A percentile compares a stretch with the other conserved stretches of the same genome.
phyloP scores from a whole-genome alignment of 495 filamentous ascomycete species.

The Pseudomonodictys pantanalensis region DNA sequence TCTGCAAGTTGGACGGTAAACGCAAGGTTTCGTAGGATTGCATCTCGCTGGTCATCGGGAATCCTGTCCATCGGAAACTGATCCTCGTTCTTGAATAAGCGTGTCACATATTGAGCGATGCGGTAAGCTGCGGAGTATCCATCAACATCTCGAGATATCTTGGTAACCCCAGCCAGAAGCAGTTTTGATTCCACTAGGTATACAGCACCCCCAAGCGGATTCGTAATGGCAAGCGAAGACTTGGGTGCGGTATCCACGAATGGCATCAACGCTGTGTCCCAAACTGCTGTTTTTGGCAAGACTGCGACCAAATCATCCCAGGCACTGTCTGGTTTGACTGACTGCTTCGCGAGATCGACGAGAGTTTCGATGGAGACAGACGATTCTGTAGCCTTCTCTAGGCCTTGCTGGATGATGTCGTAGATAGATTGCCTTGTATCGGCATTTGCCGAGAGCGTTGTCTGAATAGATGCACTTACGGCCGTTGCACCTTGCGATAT shows the following conservation, averaged over 20 bases:
- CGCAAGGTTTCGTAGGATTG: slow-evolving; percentile 48
- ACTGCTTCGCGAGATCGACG: slow-evolving; percentile 50
- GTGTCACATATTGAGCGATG: slow-evolving; percentile 64
- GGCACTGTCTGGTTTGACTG: slow-evolving; percentile 45
- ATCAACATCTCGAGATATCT: slow-evolving; percentile 56
- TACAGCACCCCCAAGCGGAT: slow-evolving; percentile 65
- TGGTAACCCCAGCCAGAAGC: not conserved
- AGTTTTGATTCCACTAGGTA: slow-evolving; percentile 54
- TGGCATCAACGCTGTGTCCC: slow-evolving; percentile 53
- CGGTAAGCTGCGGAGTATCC: slow-evolving; percentile 71
- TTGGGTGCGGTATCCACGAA: slow-evolving; percentile 60
- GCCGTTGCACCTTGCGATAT: slow-evolving; percentile 51
- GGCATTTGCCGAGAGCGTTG: slow-evolving; percentile 10
- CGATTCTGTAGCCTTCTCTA: slow-evolving; percentile 50
- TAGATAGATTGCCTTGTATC: slow-evolving; percentile 34
- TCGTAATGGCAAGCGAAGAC: slow-evolving; percentile 66
- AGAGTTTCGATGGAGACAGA: slow-evolving; percentile 56
- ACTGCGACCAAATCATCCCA: slow-evolving; percentile 45
- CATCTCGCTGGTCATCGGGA: slow-evolving; percentile 5
- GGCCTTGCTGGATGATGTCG: slow-evolving; percentile 52
- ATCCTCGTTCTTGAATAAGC: slow-evolving; percentile 47
- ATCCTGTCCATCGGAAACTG: slow-evolving; percentile 13
- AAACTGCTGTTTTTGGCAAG: slow-evolving; percentile 49
- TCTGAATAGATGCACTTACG: slow-evolving; percentile 36
- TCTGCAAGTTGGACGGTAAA: slow-evolving; percentile 57